Evolutionary conservation across 371 early-diverging fungal genomes (phyloP), one percentile per base, ranked within the genome.

Genomic region (Rhizomucor pusillus): DNA sequence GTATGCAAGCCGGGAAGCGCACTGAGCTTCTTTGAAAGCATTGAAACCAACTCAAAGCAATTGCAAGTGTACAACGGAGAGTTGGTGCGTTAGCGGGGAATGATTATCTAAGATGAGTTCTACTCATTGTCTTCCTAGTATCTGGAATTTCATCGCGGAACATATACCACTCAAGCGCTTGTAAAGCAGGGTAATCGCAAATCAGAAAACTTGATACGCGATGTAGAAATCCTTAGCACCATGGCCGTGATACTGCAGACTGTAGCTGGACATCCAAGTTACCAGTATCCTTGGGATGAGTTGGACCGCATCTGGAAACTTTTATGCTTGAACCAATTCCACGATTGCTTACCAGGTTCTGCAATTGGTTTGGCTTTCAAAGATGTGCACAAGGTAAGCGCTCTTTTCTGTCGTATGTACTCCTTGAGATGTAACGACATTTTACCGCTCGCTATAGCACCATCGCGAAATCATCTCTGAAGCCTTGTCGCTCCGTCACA

Each of bases 81-180:
- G 68, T 74, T 98, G 71, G 87, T 86, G 80, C 3, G 12, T 49
- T 20, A n/a, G 16, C 37, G 37, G 9, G 37, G 11, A 37, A 9
- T 37, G 37, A 14, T 11, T 14, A 11, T 14, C 14, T 11, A 37
- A 9, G 11, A 37, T 11, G 36, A 34, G 23, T 5, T 13, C 34
- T 7, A 19, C 20, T 25, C 24, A 13, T 50, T 39, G 13, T 47
- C 13, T 13, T 24, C 7, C 3, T 48, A 75, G 73, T 75, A 75
- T 22, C 86, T 96, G 62, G 98, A 98, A 67, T 82, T 97, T 18
- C 98, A 98, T 67, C 87, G 98, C 44, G 98, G 98, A 43, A 97
- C 97, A 25, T 97, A 96, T 70, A 98, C 99, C 0, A 80, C 93
- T 1, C 98, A 97, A 63, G 93, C 92, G 0, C 61, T 73, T 11